These are phyloP conservation scores for Actinidia arguta DNA, from an alignment of 179 eudicot genomes.

Conservation along the genomic window DNA sequence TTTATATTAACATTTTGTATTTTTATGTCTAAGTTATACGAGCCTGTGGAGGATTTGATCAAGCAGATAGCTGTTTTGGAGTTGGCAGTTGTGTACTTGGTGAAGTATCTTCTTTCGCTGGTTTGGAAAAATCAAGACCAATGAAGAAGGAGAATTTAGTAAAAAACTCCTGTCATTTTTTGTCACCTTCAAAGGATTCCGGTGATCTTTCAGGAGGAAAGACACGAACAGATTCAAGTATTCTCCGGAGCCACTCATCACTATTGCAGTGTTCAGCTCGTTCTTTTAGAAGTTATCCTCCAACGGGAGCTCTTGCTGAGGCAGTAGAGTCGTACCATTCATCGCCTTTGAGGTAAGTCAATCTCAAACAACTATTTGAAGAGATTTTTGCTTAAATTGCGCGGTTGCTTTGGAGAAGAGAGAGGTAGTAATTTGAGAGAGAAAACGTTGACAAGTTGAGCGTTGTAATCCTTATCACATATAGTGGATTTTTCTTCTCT, in stretches of 20 bases:
- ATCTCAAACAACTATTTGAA: not conserved
- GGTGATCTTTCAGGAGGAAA: constrained; percentile 29
- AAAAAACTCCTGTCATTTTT: constrained; percentile 30
- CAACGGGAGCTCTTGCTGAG: constrained; percentile 28
- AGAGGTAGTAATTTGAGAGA: no score
- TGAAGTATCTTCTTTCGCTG: constrained; percentile 63
- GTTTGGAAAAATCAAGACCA: constrained; percentile 56
- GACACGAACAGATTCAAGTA: constrained; percentile 37
- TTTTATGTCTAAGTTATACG: constrained; percentile 28
- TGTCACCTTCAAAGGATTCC: constrained; percentile 21
- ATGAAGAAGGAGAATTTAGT: constrained; percentile 43
- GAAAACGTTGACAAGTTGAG: no score
- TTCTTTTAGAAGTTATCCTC: constrained; percentile 43
- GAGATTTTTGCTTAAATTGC: not conserved
- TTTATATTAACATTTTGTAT: not conserved
- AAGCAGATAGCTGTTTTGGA: constrained; percentile 53
- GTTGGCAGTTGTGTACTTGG: constrained; percentile 64
- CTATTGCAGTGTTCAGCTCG: constrained; percentile 56
- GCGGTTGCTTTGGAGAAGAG: not conserved
- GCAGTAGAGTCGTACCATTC: constrained; percentile 47
- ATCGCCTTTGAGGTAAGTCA: constrained; percentile 52
- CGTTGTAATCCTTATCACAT: no score
- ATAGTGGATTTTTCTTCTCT: no score
- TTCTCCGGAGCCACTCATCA: constrained; percentile 66
- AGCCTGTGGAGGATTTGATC: constrained; percentile 54